Evolutionary conservation across 176 grass and related monocot species (phyloP), one percentile per base, ranked within the genome.

Genomic region (Ensete glaucum): DNA sequence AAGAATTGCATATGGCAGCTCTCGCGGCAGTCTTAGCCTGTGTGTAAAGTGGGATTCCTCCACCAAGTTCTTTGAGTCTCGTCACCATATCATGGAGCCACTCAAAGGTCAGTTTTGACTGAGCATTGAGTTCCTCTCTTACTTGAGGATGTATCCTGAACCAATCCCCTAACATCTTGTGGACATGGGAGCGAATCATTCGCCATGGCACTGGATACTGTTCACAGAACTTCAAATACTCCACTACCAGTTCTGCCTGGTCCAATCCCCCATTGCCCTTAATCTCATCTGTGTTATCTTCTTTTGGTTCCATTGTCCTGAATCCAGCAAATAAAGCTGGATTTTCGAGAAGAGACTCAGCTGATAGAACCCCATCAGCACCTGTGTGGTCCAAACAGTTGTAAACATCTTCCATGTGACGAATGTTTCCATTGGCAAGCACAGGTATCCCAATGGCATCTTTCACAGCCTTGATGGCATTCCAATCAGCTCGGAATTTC

Each of bases 401-500:
- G 75, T 82, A 53, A 23, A 89, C 90, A 87, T 94, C 95, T 9
- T 79, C 82, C 84, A 91, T 79, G 80, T 99, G 95, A 72, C 82
- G 95, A 29, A 99, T 81, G 80, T 99, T 93, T 78, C 95, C 95
- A 74, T 99, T 94, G 65, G 95, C 95, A n/a, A 99, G 89, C 19
- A 94, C 95, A 63, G 95, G 95, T 82, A 98, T 87, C 58, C 62
- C 83, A 49, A 99, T 69, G 51, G 86, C 78, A 78, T 89, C 87
- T 79, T 99, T 99, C 1, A 99, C 90, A 57, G 90, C 90, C 83
- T 88, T 90, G 65, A 99, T 91, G 3, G 86, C 84, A 80, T 87
- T 72, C 95, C 95, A 99, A 69, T 94, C 78, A 74, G 95, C 95
- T 72, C 85, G 88, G 81, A 89, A 91, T 83, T 94, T 99, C 82